Conservation (phyloP, 1,139 yeast genomes). For the Diutina mesorugosa region DNA sequence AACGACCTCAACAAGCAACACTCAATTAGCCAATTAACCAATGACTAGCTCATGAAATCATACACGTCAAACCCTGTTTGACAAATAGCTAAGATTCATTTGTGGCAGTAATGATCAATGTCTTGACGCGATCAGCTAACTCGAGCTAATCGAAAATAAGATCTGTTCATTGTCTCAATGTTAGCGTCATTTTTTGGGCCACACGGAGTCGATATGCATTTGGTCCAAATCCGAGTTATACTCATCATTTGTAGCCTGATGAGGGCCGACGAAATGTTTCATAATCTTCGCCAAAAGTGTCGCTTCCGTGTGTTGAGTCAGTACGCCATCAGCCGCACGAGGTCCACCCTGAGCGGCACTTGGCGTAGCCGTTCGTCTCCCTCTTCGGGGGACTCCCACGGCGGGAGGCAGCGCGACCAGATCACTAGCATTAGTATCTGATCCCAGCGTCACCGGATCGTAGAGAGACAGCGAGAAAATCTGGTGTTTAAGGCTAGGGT, state of each 20-base stretch:
- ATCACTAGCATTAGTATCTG: slow-evolving; percentile 20
- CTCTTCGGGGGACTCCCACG: background rate
- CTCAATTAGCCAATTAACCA: too few relatives aligned
- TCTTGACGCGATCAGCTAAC: too few relatives aligned
- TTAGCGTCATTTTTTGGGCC: slow-evolving; percentile 15
- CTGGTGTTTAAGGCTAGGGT: slow-evolving; percentile 16
- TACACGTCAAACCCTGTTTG: too few relatives aligned
- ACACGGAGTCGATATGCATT: slow-evolving; percentile 24
- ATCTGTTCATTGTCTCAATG: too few relatives aligned
- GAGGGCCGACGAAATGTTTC: slow-evolving; percentile 33
- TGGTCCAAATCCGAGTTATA: slow-evolving; percentile 20
- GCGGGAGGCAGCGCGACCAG: background rate
- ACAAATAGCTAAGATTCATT: too few relatives aligned
- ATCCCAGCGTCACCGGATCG: slow-evolving; percentile 28
- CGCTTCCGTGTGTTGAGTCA: slow-evolving; percentile 19
- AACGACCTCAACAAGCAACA: too few relatives aligned
- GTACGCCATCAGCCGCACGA: background rate
- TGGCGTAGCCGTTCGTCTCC: background rate
- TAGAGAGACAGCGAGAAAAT: slow-evolving; percentile 29
- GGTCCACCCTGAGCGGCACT: background rate
- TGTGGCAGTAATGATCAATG: too few relatives aligned
- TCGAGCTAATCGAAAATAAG: too few relatives aligned
- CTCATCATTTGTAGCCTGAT: slow-evolving; percentile 22
- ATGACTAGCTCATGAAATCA: too few relatives aligned
- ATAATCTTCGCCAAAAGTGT: slow-evolving; percentile 28